Percentiles rank a stretch among this genome's conserved stretches.
Evolutionary conservation across 2,329 filamentous ascomycete genomes (phyloP).

Genomic region (Seiridium cupressi): DNA sequence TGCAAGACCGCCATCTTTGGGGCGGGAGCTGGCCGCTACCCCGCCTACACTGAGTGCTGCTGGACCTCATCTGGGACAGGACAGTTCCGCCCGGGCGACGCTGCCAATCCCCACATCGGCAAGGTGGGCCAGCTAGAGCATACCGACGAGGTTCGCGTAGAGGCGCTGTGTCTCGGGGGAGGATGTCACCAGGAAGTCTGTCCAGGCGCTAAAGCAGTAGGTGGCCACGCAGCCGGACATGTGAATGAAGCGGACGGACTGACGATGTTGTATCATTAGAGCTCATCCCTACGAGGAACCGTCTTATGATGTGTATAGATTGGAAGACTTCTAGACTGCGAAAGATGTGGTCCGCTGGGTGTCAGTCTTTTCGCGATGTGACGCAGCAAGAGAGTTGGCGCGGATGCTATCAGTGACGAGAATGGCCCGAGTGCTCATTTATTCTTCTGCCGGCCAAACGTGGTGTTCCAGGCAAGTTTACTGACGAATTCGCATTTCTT

Average conservation of each 20-base stretch:
- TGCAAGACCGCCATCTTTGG: conserved; percentile 56
- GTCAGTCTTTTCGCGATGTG: too few species aligned
- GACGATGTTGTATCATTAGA: conserved; percentile 17
- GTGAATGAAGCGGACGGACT: background rate
- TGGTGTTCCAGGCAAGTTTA: too few species aligned
- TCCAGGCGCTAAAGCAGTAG: conserved; percentile 64
- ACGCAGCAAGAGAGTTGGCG: too few species aligned
- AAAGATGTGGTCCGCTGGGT: too few species aligned
- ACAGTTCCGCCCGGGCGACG: conserved; percentile 63
- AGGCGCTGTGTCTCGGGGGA: conserved; percentile 62
- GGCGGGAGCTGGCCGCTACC: conserved; percentile 56
- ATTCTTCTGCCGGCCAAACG: too few species aligned
- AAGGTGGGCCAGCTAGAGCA: conserved; percentile 54
- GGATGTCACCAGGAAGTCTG: conserved; percentile 53
- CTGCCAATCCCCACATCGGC: conserved; percentile 64
- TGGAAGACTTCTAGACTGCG: conserved; percentile 37
- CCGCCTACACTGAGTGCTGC: conserved; percentile 53
- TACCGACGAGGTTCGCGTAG: conserved; percentile 59
- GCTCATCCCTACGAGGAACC: conserved; percentile 54
- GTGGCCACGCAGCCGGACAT: conserved; percentile 20
- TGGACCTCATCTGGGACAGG: conserved; percentile 54
- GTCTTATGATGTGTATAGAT: conserved; percentile 44
- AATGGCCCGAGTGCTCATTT: too few species aligned
- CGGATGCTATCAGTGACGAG: too few species aligned
- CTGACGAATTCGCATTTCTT: too few species aligned